Evolutionary conservation across 2,329 filamentous ascomycete species (phyloP), one percentile per base, ranked within the genome.

Genomic region (Colletotrichum tamarilloi): DNA sequence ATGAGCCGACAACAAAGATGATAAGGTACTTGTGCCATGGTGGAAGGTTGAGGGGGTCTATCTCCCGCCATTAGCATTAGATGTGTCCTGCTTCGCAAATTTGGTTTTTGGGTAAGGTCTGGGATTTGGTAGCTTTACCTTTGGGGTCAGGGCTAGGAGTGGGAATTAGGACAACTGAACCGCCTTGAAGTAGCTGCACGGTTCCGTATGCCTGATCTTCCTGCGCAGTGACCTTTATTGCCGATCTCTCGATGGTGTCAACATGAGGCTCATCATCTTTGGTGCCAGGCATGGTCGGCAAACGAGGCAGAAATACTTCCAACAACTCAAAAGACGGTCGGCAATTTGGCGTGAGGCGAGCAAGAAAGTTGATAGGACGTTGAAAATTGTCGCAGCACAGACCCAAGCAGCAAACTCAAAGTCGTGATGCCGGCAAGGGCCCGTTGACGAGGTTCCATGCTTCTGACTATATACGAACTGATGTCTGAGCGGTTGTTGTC

Each of bases 31-130:
- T 79, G 28, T 67, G 75, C 77, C 77, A 79, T 62, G 66, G 19
- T 8, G 78, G 76, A 19, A 77, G 76, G 42, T 79, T 79, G 8
- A 79, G 70, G 35, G 78, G 78, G 52, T 79, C 78, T 79, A 46
- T 32, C 14, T 22, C 35, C 4, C 49, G 62, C 42, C 3, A 19
- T 49, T 7, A 49, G 42, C 19, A 49, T 49, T 26, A 6, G n/a
- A 16, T 1, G 8, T 8, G 8, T 24, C 28, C 5, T 22, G n/a
- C 35, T 22, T 1, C 7, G 19, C 5, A 38, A 24, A 19, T 0
- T 9, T 19, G 16, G 22, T 16, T 14, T 14, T 42, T n/a, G 22
- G 9, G n/a, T 11, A 55, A 14, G 52, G 5, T n/a, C 4, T 14
- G 5, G 8, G 9, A 9, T 8, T 12, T 4, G 42, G 8, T 32